These are phyloP conservation scores for Ophiostoma ulmi DNA, from an alignment of 2,329 filamentous ascomycete species.

Conservation along the genomic window DNA sequence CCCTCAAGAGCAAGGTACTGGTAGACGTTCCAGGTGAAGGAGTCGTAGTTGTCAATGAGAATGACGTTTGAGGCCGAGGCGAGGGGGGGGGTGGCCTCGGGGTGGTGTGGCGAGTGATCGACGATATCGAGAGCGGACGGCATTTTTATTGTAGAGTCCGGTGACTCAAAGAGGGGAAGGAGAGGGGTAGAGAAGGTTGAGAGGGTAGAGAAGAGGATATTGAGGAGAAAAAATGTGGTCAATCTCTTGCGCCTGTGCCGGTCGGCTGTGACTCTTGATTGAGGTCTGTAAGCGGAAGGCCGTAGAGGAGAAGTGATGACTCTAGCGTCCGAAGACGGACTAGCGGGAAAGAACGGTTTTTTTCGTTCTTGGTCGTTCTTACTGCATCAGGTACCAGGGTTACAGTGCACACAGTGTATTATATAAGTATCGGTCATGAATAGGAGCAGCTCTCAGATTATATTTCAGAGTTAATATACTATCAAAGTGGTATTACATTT, in stretches of 20 bases:
- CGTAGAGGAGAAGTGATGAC: conserved; percentile 13
- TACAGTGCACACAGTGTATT: conserved; percentile 1
- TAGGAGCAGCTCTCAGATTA: not conserved
- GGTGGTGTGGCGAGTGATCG: conserved; percentile 85
- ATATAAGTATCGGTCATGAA: rapidly evolving
- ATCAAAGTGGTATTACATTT: too few relatives aligned
- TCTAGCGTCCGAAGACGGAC: conserved; percentile 20
- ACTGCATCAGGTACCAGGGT: not conserved
- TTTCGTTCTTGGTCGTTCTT: conserved; percentile 15
- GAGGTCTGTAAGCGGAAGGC: not conserved
- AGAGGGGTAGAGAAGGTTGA: not conserved
- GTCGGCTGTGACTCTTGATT: not conserved
- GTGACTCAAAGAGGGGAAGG: conserved; percentile 29
- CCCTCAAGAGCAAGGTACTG: conserved; percentile 97
- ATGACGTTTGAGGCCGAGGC: conserved; percentile 82
- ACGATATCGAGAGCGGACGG: conserved; percentile 35
- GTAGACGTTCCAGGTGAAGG: conserved; percentile 99
- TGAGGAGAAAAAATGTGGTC: not conserved
- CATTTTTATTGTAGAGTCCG: conserved; percentile 33
- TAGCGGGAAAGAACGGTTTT: conserved; percentile 14
- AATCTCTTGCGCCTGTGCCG: not conserved
- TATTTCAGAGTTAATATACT: too few relatives aligned
- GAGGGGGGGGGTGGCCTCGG: conserved; percentile 66
- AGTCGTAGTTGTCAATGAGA: conserved; percentile 98
- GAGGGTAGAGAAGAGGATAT: not conserved